phyloP scores from a whole-genome alignment of 2,329 filamentous ascomycete species.

The Aspergillus costaricaensis region DNA sequence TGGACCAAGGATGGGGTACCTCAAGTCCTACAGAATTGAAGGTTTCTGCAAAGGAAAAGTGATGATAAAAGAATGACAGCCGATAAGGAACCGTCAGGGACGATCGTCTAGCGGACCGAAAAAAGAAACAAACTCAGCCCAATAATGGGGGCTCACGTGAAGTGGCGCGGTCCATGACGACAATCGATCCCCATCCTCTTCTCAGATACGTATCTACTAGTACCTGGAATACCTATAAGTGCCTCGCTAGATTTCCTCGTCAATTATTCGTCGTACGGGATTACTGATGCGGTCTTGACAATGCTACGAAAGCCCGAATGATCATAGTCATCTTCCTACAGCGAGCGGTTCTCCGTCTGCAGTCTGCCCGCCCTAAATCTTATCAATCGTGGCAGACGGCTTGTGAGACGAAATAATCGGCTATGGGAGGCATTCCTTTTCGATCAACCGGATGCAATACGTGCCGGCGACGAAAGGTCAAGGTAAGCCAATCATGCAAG shows the following conservation, averaged over 20 bases:
- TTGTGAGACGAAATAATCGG: background rate
- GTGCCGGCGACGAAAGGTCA: constrained; percentile 22
- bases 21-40: background rate
- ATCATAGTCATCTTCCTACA: background rate
- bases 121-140: constrained; percentile 5
- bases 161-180: background rate
- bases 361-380: background rate
- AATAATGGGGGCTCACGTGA: constrained; percentile 7
- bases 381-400: too few species aligned
- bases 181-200: background rate
- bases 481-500: constrained; percentile 11
- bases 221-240: background rate
- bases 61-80: background rate
- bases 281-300: background rate
- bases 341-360: background rate
- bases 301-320: background rate
- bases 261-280: background rate
- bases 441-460: constrained; percentile 26
- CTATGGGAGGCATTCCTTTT: constrained; percentile 22
- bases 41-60: background rate
- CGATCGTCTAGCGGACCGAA: background rate
- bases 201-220: too few species aligned
- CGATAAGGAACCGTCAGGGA: background rate
- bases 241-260: background rate
- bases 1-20: background rate